Base-by-base conservation (phyloP, 306 rosid genomes). In the Amphicarpaea edgeworthii region DNA sequence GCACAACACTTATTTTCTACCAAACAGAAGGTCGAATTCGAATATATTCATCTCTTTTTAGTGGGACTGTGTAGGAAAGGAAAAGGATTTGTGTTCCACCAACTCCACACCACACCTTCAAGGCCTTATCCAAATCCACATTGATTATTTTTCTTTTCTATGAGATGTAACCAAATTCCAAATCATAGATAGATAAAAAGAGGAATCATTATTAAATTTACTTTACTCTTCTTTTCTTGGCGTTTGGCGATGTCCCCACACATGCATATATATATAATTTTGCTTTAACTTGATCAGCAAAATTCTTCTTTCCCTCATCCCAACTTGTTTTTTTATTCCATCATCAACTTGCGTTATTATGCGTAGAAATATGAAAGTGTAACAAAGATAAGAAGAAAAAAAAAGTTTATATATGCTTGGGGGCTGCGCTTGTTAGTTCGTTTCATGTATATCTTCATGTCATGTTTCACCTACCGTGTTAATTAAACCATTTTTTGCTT, bases 1-100 rank as follows among this genome's bases (percentile, higher is more conserved):
- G 32, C 32, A 28, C 32, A 28, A 60, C 82, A 69, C 83, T 72
- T 86, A 47, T 70, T 86, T 85, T 80, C 86, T 79, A 88, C 90
- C 93, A 63, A 76, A 85, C 83, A 65, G 12, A 26, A 75, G 63
- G 68, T 46, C 4, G 61, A 61, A 38, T n/a, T n/a, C n/a, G 61
- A 61, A 40, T 51, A 57, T 71, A 41, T 83, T 80, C 82, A 43
- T 76, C 58, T 68, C 59, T 64, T 61, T 67, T 23, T 54, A 38
- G 68, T 83, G 80, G 86, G 69, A 81, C 66, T 58, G 68, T 19
- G 37, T 24, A 47, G n/a, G 64, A 78, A 54, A 53, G 85, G 75
- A 74, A 80, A 76, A 38, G 63, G 93, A 88, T 86, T 75, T 86
- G 91, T 77, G 86, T 85, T 92, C 82, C 97, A 89, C 89, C 95